Evolutionary conservation across 2,329 filamentous ascomycete genomes (phyloP), one percentile per base, ranked within the genome.

Genomic region (Gnomoniopsis smithogilvyi): DNA sequence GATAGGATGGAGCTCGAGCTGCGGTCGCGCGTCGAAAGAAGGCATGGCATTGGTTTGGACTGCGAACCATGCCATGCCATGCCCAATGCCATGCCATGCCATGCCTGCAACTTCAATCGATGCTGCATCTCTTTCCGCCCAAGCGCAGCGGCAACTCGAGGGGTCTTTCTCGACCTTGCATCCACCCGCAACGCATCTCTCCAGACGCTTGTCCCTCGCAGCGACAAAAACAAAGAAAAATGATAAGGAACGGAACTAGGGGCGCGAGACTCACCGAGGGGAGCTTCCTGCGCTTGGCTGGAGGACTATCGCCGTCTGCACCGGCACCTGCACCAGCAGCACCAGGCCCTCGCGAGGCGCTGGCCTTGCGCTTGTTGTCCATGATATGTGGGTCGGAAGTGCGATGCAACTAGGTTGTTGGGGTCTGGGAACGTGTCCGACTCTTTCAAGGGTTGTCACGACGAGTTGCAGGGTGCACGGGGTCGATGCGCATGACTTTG

Each of bases 281-380:
- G 67, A 73, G 74, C 69, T 77, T 85, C 70, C 80, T 80, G 66
- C 82, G 77, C 74, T 86, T 86, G 7, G 78, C 73, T 57, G 78
- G 77, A 67, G 82, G 80, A 66, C 85, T 81, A 55, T 80, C 78
- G 59, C 72, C 71, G 59, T 84, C 80, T 50, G 73, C 60, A 46
- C 83, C 80, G 49, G 73, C 60, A 46, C 83, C 80, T 50, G 73
- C 60, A 30, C 26, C 26, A 8, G 26, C 26, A 38, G 41, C 41
- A 21, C 41, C 41, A 45, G 41, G 19, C 41, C 78, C 76, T 67
- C 78, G 79, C 53, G 70, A 68, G 65, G 71, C 69, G 62, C 70
- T 71, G 41, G 80, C 79, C 67, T 84, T 85, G 64, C 82, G 79
- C 73, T 85, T 85, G 69, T 75, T 76, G 64, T 85, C 82, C 82